Evolutionary conservation across 495 filamentous ascomycete genomes (phyloP), one percentile per base, ranked within the genome.

Genomic region (Penicillium bovifimosum): DNA sequence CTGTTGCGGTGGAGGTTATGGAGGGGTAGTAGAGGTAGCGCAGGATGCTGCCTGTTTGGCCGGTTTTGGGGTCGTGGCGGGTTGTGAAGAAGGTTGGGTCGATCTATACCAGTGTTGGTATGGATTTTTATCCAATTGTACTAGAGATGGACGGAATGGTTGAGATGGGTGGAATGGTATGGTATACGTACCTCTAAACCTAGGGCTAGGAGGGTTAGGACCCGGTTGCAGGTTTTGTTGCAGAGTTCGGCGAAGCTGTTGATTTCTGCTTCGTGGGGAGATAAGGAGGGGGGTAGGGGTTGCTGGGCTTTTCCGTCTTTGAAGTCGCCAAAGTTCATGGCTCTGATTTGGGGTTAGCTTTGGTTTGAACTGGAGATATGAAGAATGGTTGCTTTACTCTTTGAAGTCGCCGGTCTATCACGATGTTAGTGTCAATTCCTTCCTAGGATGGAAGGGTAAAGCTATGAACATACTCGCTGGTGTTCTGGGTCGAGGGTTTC

Each of bases 241-340:
- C 93, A 96, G 24, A 79, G 70, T 28, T 73, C 63, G 17, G 80
- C 73, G 66, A 96, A 96, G 51, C 70, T 61, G 42, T 72, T 64
- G 53, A 96, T 77, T 9, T 85, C 73, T 8, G 72, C 52, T 62
- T 87, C 79, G 53, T 86, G 67, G 7, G 78, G 48, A 18, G 67
- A 56, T n/a, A 98, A 80, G 9, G 77, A 68, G 17, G 72, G 62
- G 0, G 92, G 89, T 8, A 96, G 76, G 27, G 88, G 86, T 64
- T 96, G 93, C 51, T 90, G 85, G 28, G 89, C 80, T 69, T 88
- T 84, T 63, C 79, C 76, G 55, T 85, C 55, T 41, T 71, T 40
- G 68, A 91, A 95, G 67, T 87, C 81, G 61, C 87, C 88, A 44
- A 98, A 84, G 71, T 98, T 98, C 77, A 98, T 88, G 39, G 86